Base-by-base conservation (phyloP, 2,329 filamentous ascomycete species). In the Aspergillus awamori region DNA sequence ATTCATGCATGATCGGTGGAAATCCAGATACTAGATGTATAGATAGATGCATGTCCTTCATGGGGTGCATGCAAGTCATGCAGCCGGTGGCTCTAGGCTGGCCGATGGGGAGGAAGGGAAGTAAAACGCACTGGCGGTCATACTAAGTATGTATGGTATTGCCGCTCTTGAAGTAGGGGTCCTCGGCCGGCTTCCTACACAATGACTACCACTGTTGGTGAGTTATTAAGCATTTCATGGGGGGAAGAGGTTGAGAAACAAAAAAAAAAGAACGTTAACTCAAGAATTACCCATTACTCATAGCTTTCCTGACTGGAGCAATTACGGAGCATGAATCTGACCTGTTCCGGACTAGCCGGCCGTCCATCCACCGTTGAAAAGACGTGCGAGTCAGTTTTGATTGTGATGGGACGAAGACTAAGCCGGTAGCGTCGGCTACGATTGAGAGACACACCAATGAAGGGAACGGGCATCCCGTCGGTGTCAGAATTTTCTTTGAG, bases 331-430 rank as follows among this genome's bases (percentile, higher is more conserved):
- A 2, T 53, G 30, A 24, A 36, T 10, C 13, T 20, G 30, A 24
- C 53, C 53, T 30, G 26, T 43, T 45, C 15, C 8, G 51, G 30
- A 53, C 11, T 53, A 53, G 51, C 22, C 28, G n/a, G n/a, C 8
- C 22, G 13, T 33, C 11, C 5, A 38, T 55, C 38, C 36, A 24
- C 53, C 36, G 36, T 45, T 20, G 52, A 41, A 36, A 26, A 15
- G 52, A 15, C 24, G 26, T 36, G 26, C 55, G 62, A 64, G 53
- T 60, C 62, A 62, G 53, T 62, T 60, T 36, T 62, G 49, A 60
- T 60, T 64, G 54, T 48, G 49, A 62, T 52, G 51, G 57, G 36
- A 62, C 53, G 39, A 39, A 49, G 36, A 61, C 48, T 57, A 22
- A 56, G 15, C 43, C 30, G 43, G 38, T 55, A 45, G 53, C 38